Conservation (phyloP, 805 yeast genomes). For the Saturnispora mendoncae region DNA sequence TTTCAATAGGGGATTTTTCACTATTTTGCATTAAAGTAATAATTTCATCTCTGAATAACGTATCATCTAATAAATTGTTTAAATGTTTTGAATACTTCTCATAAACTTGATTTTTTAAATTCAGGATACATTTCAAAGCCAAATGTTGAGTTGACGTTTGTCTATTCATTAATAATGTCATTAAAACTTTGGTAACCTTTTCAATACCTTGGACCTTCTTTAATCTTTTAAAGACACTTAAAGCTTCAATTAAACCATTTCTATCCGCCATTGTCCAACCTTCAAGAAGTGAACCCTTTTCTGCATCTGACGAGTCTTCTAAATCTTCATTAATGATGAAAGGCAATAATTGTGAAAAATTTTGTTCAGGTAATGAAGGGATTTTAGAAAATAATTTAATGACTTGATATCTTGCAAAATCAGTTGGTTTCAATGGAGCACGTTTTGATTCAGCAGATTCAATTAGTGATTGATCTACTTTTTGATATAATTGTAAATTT, state of each 20-base stretch:
- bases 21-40: slow-evolving; percentile 48
- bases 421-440: slow-evolving; percentile 33
- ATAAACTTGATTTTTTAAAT: slow-evolving; percentile 50
- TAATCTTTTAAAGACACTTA: slow-evolving; percentile 58
- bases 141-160: slow-evolving; percentile 55
- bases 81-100: slow-evolving; percentile 67
- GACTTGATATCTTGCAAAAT: slow-evolving; percentile 44
- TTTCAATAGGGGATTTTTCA: slow-evolving; percentile 47
- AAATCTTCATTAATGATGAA: slow-evolving; percentile 37
- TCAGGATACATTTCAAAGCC: slow-evolving; percentile 62
- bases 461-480: slow-evolving; percentile 31
- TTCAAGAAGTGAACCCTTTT: slow-evolving; percentile 18
- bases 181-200: slow-evolving; percentile 43
- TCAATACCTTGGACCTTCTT: slow-evolving; percentile 43
- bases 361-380: slow-evolving; percentile 64
- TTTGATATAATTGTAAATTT: slow-evolving; percentile 26
- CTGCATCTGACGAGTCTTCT: slow-evolving; percentile 27
- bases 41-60: slow-evolving; percentile 78
- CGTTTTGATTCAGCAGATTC: slow-evolving; percentile 29
- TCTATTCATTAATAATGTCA: slow-evolving; percentile 53
- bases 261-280: slow-evolving; percentile 37
- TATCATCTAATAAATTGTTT: slow-evolving; percentile 69
- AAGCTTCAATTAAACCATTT: slow-evolving; percentile 48
- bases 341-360: slow-evolving; percentile 50
- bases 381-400: slow-evolving; percentile 47